A percentile compares a stretch with the other conserved stretches of the same genome.
phyloP scores from a whole-genome alignment of 2,329 filamentous ascomycete species.

The Fusarium nanum region DNA sequence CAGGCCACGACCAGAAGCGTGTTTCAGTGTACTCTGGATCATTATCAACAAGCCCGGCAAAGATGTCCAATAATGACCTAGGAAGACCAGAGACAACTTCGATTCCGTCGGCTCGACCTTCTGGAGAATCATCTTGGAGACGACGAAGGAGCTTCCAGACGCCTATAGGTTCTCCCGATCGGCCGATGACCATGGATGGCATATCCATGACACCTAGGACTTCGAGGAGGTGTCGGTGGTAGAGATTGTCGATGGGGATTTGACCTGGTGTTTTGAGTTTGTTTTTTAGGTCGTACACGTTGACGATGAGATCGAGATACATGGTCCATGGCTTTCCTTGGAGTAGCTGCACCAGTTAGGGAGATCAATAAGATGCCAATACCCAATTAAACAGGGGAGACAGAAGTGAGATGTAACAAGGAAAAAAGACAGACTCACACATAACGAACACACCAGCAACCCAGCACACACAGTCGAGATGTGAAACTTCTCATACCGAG shows the following conservation, averaged over 20 bases:
- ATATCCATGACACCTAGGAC: constrained; percentile 44
- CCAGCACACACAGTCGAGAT: constrained; percentile 37
- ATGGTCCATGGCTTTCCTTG: constrained; percentile 41
- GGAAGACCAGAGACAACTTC: constrained; percentile 41
- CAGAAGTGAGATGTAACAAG: neutral
- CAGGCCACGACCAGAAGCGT: constrained; percentile 37
- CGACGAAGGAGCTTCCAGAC: constrained; percentile 41
- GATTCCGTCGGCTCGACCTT: constrained; percentile 18
- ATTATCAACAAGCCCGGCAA: constrained; percentile 30
- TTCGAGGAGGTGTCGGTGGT: constrained; percentile 34
- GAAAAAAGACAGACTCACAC: constrained; percentile 25
- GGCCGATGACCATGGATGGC: constrained; percentile 34
- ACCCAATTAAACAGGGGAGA: too few species aligned
- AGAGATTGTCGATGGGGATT: constrained; percentile 25
- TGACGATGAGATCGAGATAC: constrained; percentile 41
- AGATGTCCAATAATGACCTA: constrained; percentile 37
- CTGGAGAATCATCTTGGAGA: constrained; percentile 25
- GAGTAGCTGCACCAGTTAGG: constrained; percentile 22
- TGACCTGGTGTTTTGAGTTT: constrained; percentile 18
- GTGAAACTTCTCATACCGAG: constrained; percentile 36
- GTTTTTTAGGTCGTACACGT: constrained; percentile 34
- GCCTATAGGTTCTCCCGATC: constrained; percentile 26
- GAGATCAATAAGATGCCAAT: neutral
- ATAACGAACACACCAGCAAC: constrained; percentile 38
- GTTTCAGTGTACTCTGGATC: constrained; percentile 40